phyloP scores from a whole-genome alignment of 352 stramenopile species.

The Blastocystis sp. region DNA sequence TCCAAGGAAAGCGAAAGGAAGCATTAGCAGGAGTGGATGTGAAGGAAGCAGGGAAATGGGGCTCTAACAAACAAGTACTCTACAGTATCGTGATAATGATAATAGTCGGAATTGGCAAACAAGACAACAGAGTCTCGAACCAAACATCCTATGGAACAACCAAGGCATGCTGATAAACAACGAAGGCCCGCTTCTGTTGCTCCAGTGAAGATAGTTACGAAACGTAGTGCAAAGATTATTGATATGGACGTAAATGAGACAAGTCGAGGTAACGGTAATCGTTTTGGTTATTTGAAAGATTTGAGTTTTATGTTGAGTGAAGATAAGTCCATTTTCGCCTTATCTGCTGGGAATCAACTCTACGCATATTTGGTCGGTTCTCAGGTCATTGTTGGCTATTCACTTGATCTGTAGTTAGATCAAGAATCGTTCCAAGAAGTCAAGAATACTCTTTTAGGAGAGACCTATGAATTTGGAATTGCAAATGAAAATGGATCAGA shows the following conservation, averaged over 20 bases:
- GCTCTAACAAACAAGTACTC: not conserved
- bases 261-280: not conserved
- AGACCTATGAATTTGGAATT: not conserved
- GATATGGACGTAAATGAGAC: not conserved
- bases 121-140: too few species aligned
- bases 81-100: not conserved
- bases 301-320: constrained; percentile 12
- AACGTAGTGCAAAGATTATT: not conserved
- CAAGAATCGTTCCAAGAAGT: not conserved
- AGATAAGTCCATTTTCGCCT: not conserved
- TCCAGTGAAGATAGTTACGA: not conserved
- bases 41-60: constrained; percentile 41
- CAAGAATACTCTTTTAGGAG: not conserved
- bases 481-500: not conserved
- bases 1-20: constrained; percentile 10
- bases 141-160: too few species aligned
- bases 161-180: too few species aligned
- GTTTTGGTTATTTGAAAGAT: not conserved
- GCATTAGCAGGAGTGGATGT: not conserved
- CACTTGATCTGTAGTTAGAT: not conserved
- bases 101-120: too few species aligned
- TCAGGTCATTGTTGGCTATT: not conserved
- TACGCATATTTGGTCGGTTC: not conserved
- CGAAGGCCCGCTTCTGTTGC: not conserved
- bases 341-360: not conserved